Conservation (phyloP, 176 grass and related monocot species). For the Phyllostachys edulis region DNA sequence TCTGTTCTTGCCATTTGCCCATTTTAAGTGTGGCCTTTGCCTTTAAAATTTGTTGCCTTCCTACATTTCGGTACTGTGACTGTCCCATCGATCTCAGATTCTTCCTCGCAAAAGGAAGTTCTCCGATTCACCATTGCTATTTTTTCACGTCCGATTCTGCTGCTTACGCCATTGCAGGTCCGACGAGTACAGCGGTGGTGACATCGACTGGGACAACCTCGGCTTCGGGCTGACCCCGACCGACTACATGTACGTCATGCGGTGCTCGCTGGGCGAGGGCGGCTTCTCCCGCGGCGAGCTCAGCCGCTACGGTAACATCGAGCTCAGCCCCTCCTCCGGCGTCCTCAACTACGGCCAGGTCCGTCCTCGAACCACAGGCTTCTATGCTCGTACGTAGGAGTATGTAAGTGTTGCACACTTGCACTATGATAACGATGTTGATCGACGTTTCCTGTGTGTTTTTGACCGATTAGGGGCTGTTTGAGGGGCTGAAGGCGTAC, state of each 20-base stretch:
- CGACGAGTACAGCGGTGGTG: conserved; percentile 57
- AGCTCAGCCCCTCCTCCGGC: conserved; percentile 87
- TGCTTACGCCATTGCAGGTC: conserved; percentile 32
- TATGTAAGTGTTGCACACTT: no score
- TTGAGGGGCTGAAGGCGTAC: conserved; percentile 92
- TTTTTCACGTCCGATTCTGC: no score
- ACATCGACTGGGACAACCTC: conserved; percentile 87
- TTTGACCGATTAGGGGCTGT: conserved; percentile 49
- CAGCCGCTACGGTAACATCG: conserved; percentile 78
- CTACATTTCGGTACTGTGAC: not conserved
- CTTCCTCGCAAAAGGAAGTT: no score
- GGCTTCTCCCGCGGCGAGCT: conserved; percentile 63
- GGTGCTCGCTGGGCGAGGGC: conserved; percentile 36
- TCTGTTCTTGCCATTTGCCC: not conserved
- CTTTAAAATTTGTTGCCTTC: not conserved
- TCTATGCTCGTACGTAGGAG: no score
- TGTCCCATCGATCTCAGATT: not conserved
- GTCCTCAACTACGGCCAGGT: conserved; percentile 96
- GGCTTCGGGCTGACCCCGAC: conserved; percentile 73
- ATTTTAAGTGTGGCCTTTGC: no score
- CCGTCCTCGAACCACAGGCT: not conserved
- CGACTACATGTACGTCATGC: conserved; percentile 90
- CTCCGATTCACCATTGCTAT: no score
- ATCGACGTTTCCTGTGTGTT: not conserved
- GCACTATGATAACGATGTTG: not conserved